Conservation (phyloP, 2,329 filamentous ascomycete species). For the Colletotrichum echinochloae region DNA sequence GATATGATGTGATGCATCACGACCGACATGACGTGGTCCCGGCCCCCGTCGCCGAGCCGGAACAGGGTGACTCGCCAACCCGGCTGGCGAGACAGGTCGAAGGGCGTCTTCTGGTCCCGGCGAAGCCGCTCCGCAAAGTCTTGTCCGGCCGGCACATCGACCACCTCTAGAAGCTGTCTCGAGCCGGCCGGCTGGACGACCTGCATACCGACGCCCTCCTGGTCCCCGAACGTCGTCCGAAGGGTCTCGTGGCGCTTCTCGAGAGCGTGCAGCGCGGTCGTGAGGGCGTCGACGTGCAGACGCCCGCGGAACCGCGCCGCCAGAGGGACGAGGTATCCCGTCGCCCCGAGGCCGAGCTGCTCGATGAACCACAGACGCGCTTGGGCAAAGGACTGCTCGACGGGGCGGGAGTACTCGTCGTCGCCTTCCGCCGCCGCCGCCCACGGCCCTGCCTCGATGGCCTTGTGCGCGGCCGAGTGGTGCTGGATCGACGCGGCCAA, state of each 20-base stretch:
- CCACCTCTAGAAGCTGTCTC: not conserved
- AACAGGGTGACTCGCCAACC: conserved; percentile 27
- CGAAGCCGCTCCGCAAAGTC: not conserved
- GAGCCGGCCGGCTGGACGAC: conserved; percentile 19
- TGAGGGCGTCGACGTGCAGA: conserved; percentile 37
- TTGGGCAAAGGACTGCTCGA: conserved; percentile 44
- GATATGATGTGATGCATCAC: conserved; percentile 29
- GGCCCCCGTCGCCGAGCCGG: not conserved
- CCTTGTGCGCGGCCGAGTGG: not conserved
- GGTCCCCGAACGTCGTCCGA: conserved; percentile 41
- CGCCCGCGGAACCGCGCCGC: conserved; percentile 38
- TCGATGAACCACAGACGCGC: conserved; percentile 44
- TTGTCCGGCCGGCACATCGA: not conserved
- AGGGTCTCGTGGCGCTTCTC: conserved; percentile 43
- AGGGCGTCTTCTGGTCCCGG: not conserved
- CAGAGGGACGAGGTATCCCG: conserved; percentile 42
- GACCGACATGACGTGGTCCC: conserved; percentile 6
- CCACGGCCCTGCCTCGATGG: not conserved
- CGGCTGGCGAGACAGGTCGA: not conserved
- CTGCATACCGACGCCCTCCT: conserved; percentile 8
- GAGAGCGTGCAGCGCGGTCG: conserved; percentile 33
- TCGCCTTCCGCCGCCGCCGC: no score
- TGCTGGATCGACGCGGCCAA: not conserved
- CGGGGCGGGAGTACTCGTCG: not conserved
- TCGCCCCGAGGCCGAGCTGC: conserved; percentile 37